Conservation (phyloP, 176 grass and related monocot genomes). For the Triticum urartu region DNA sequence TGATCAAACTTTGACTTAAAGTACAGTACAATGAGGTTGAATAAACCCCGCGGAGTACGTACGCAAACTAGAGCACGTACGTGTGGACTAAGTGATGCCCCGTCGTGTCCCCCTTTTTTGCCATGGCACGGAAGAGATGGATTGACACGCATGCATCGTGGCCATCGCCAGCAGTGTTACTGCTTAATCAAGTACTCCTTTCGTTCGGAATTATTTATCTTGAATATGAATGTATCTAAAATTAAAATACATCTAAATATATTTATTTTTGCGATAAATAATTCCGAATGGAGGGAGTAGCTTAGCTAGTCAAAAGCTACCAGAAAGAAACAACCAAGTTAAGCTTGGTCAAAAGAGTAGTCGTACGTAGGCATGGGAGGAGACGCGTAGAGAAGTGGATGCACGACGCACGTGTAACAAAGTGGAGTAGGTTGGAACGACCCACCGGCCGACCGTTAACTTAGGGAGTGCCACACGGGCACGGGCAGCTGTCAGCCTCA, state of each 20-base stretch:
- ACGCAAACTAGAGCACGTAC: no score
- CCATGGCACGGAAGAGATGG: neutral
- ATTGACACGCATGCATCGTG: neutral
- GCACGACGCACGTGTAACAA: neutral
- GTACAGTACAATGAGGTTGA: no score
- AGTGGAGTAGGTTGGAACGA: neutral
- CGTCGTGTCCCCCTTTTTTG: neutral
- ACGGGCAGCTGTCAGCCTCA: no score
- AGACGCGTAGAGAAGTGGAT: neutral
- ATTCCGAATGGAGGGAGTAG: neutral
- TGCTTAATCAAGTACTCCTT: neutral
- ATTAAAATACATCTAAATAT: no score
- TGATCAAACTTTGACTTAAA: no score
- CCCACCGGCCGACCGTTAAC: neutral
- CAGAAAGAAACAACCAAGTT: neutral
- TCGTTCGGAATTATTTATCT: no score
- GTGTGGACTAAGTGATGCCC: no score
- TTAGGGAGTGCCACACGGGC: neutral
- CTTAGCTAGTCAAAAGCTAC: neutral
- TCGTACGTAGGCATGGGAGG: neutral
- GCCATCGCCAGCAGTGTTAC: neutral
- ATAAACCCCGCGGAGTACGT: no score
- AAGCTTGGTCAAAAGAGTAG: neutral
- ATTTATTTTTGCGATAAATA: no score
- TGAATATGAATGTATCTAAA: no score